phyloP scores from a whole-genome alignment of 73 alveolate species.

The Paramecium pentaurelia region DNA sequence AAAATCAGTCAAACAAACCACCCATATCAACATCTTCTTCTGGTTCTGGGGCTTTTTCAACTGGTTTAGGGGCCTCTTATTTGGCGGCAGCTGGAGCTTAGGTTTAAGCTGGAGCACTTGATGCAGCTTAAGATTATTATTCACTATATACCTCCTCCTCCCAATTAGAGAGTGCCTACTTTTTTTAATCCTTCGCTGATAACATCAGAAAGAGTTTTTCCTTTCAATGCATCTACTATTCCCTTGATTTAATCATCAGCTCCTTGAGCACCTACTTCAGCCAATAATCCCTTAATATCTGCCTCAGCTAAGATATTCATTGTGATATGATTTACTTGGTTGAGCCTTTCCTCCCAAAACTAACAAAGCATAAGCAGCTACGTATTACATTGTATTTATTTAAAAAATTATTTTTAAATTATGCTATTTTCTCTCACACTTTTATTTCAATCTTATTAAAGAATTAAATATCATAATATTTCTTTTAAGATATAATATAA shows the following conservation, averaged over 20 bases:
- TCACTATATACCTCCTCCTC: background rate
- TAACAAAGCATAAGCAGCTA: constrained; percentile 44
- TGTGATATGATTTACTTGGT: background rate
- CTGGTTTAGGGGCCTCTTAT: constrained; percentile 36
- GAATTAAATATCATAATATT: background rate
- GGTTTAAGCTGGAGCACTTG: background rate
- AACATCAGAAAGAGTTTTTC: constrained; percentile 22
- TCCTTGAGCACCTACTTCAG: constrained; percentile 1
- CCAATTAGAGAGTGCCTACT: background rate
- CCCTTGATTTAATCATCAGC: background rate
- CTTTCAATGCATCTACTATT: background rate
- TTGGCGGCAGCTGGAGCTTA: constrained; percentile 38
- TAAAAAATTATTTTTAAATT: constrained; percentile 26
- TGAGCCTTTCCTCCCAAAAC: constrained; percentile 45
- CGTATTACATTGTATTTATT: constrained; percentile 39
- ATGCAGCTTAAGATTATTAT: background rate
- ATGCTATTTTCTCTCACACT: background rate
- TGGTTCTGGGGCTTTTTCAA: constrained; percentile 71
- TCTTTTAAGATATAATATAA: background rate
- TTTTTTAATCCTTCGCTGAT: constrained; percentile 26
- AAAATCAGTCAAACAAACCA: constrained; percentile 85
- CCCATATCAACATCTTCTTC: constrained; percentile 93
- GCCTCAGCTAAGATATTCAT: constrained; percentile 10
- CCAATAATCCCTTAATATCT: constrained; percentile 10
- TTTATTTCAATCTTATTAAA: background rate